Evolutionary conservation across 2,329 filamentous ascomycete species (phyloP), one percentile per base, ranked within the genome.

Genomic region (Fusarium pininemorale): DNA sequence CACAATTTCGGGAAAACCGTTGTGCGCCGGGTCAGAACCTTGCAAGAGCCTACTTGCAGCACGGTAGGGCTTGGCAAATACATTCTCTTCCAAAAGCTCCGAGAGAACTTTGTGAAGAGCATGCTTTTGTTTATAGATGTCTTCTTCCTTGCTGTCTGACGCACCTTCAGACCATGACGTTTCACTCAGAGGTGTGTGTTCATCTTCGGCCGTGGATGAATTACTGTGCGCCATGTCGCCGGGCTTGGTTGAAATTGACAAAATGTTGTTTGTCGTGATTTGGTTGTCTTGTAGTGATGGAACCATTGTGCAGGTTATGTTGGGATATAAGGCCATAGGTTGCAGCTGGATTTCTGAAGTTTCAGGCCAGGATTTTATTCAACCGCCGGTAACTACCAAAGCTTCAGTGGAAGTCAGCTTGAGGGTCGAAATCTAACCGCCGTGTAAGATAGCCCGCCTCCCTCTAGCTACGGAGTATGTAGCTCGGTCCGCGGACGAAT

Each of bases 1-100:
- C 1, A 82, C 79, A 16, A 69, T 78, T 60, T 84, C 81, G 3
- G 82, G 82, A 39, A 80, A 83, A 1, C 62, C 62, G 7, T 70
- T 35, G 1, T 8, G 18, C 7, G 18, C 24, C 22, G 42, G 50
- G 22, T 42, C 16, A 20, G 47, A 22, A 3, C 5, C 13, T 24
- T 53, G 14, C 22, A 60, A 22, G 8, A 30, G 15, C 9, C 22
- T 41, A 5, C 8, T 16, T 15, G 61, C 61, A 3, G 26, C 32
- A 20, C 61, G 53, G 15, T 9, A 67, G 8, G 54, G 44, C 7
- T 67, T 67, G 12, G 61, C 64, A 8, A 67, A 15, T 14, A 53
- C 30, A 9, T 67, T 67, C 13, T 67, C 61, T 11, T 45, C 61
- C 15, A 57, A 67, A 15, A 67, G 60, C 20, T 48, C 42, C 8